Evolutionary conservation across 495 filamentous ascomycete species (phyloP).

Genomic region (Penicillium chermesinum): DNA sequence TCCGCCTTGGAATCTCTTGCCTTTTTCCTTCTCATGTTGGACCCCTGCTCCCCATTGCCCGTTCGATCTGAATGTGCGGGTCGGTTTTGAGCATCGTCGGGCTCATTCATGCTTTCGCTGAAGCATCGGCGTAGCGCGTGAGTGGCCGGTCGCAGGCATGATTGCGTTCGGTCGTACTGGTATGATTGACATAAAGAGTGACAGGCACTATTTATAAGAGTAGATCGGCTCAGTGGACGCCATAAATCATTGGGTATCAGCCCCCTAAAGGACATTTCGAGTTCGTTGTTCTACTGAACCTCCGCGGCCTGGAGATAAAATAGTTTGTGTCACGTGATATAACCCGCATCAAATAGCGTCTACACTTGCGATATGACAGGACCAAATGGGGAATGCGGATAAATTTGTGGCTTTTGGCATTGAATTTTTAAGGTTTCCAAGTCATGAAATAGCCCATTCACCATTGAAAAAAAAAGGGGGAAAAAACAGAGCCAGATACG

Average conservation of each 20-base stretch:
- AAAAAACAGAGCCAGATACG: constrained; percentile 44
- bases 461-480: constrained; percentile 28
- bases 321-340: constrained; percentile 11
- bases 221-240: constrained; percentile 62
- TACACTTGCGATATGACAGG: too few relatives aligned
- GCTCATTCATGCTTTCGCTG: not conserved
- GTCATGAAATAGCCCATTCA: constrained; percentile 27
- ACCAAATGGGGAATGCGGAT: constrained; percentile 1
- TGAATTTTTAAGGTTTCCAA: constrained; percentile 16
- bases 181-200: constrained; percentile 5
- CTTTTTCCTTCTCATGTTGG: too few relatives aligned
- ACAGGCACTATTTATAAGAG: constrained; percentile 24
- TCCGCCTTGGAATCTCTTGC: not conserved
- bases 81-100: not conserved
- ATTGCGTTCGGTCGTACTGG: constrained; percentile 9
- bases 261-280: constrained; percentile 43
- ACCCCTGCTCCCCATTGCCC: not conserved
- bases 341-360: too few relatives aligned
- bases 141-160: not conserved
- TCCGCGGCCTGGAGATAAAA: not conserved
- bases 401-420: constrained; percentile 8
- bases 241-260: constrained; percentile 58
- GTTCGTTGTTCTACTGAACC: not conserved
- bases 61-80: not conserved
- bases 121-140: not conserved